These are phyloP conservation scores for Trichoderma breve DNA, from an alignment of 2,329 filamentous ascomycete genomes.

Conservation along the genomic window DNA sequence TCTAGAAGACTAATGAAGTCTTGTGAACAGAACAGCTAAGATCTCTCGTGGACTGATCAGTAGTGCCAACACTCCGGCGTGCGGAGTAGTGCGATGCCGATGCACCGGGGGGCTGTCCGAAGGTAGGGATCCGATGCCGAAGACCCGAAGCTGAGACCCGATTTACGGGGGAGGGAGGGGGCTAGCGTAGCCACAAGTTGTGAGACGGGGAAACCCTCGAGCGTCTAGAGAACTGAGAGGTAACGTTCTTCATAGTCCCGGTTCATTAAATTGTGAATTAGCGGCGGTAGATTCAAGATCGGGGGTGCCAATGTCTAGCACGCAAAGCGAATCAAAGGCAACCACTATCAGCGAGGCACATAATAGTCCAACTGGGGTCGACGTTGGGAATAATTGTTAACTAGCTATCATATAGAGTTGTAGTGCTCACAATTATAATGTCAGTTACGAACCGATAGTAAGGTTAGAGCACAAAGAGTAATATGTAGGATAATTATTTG, in stretches of 20 bases:
- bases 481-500: too few relatives aligned
- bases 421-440: too few relatives aligned
- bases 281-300: neutral
- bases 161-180: neutral
- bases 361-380: neutral
- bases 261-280: neutral
- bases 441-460: neutral
- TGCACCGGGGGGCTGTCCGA: neutral
- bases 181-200: neutral
- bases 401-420: too few relatives aligned
- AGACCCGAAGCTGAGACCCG: neutral
- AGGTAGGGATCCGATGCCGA: neutral
- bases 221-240: neutral
- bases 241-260: neutral
- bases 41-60: neutral
- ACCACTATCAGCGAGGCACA: neutral
- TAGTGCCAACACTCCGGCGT: neutral
- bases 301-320: rapidly evolving
- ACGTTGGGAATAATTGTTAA: too few relatives aligned
- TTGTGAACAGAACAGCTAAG: neutral
- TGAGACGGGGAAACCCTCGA: neutral
- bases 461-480: neutral
- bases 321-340: neutral
- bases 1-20: neutral
- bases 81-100: neutral